A percentile compares a stretch with the other conserved stretches of the same genome.
These are phyloP conservation scores for Detonula confervacea DNA, from an alignment of 352 stramenopile genomes.

Conservation along the genomic window DNA sequence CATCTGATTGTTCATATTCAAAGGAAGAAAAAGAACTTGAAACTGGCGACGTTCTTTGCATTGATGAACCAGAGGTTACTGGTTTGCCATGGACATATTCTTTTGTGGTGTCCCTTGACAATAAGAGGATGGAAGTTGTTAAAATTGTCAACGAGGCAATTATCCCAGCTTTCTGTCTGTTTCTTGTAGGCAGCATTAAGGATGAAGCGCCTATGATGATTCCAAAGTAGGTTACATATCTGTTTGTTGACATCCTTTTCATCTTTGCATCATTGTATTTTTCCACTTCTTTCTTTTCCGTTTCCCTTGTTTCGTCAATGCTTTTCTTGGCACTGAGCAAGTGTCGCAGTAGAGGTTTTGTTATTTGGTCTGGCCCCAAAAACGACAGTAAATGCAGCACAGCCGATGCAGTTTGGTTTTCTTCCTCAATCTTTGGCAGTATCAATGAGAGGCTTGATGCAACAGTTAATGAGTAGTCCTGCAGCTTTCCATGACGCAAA, in stretches of 20 bases:
- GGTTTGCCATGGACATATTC: neutral
- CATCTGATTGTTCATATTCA: constrained; percentile 69
- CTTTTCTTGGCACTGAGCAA: constrained; percentile 52
- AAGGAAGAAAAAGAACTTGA: constrained; percentile 49
- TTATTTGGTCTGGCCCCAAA: constrained; percentile 69
- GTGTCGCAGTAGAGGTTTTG: constrained; percentile 62
- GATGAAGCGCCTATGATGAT: constrained; percentile 19
- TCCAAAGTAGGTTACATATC: neutral
- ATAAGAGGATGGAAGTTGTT: constrained; percentile 24
- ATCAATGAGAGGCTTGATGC: constrained; percentile 64
- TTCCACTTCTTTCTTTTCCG: constrained; percentile 11
- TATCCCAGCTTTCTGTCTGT: neutral
- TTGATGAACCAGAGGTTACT: neutral
- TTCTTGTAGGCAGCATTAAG: constrained; percentile 15
- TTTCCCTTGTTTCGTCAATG: too few relatives aligned
- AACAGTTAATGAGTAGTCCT: constrained; percentile 60
- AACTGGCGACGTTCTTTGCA: constrained; percentile 7
- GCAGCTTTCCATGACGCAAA: constrained; percentile 47
- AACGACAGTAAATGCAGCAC: constrained; percentile 60
- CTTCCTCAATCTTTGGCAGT: constrained; percentile 59
- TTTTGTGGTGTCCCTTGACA: constrained; percentile 3
- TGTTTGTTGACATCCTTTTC: constrained; percentile 5
- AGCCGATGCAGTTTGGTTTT: constrained; percentile 51
- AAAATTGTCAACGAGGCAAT: neutral
- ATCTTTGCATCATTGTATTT: constrained; percentile 12